Conservation (phyloP, 345 rosid genomes). For the Raphanus raphanistrum region DNA sequence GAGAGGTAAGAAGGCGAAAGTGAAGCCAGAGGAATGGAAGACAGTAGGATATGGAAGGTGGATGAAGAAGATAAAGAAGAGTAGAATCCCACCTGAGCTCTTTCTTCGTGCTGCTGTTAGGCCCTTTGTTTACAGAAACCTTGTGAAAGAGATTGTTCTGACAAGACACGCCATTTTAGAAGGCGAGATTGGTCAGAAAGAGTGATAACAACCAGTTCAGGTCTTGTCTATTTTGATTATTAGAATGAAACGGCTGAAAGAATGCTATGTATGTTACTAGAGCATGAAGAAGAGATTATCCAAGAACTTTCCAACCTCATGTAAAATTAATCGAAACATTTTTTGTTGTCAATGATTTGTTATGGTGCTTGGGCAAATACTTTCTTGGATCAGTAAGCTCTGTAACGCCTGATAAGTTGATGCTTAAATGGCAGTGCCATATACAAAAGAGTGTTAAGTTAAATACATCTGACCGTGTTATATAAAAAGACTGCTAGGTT, state of each 20-base stretch:
- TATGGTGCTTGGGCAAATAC: background rate
- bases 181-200: constrained; percentile 68
- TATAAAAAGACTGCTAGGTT: background rate
- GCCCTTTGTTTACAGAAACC: constrained; percentile 87
- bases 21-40: constrained; percentile 80
- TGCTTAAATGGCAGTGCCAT: constrained; percentile 2
- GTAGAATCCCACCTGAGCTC: constrained; percentile 76
- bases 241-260: background rate
- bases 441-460: constrained; percentile 2
- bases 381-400: constrained; percentile 3
- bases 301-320: background rate
- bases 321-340: background rate
- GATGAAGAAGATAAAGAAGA: constrained; percentile 74
- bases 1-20: constrained; percentile 74
- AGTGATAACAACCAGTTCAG: constrained; percentile 24
- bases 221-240: background rate
- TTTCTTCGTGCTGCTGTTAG: constrained; percentile 82
- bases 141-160: constrained; percentile 90
- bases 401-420: background rate
- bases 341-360: constrained; percentile 11
- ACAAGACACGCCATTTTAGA: constrained; percentile 94
- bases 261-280: background rate
- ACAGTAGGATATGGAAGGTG: constrained; percentile 66
- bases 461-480: background rate
- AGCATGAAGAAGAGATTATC: constrained; percentile 1